Percentiles rank a stretch among this genome's conserved stretches.
phyloP scores from a whole-genome alignment of 352 stramenopile genomes.

The Globisporangium uncinulatum region DNA sequence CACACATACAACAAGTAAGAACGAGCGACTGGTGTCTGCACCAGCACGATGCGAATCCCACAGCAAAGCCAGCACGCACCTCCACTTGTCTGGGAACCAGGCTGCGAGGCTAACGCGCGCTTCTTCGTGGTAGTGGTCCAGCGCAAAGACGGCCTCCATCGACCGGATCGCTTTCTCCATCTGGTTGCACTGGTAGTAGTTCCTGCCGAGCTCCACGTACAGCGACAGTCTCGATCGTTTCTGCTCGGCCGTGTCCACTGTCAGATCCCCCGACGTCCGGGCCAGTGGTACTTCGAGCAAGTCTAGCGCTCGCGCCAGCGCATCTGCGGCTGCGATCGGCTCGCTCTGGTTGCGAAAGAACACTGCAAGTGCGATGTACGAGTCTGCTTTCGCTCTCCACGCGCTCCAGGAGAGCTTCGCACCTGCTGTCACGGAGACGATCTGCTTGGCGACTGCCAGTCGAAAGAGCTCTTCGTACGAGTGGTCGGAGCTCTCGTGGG shows the following conservation, averaged over 20 bases:
- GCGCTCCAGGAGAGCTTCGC: conserved; percentile 21
- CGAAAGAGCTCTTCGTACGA: conserved; percentile 49
- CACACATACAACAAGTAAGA: neutral
- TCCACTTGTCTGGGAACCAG: conserved; percentile 74
- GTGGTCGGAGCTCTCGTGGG: conserved; percentile 26
- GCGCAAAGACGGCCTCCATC: conserved; percentile 60
- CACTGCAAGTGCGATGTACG: conserved; percentile 41
- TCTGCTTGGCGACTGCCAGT: conserved; percentile 2
- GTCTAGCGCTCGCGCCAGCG: conserved; percentile 43
- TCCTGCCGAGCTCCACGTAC: conserved; percentile 51
- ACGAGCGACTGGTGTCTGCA: neutral
- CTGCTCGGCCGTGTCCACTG: conserved; percentile 15
- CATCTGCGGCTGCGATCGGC: conserved; percentile 44
- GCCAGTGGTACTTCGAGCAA: conserved; percentile 25
- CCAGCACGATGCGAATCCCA: neutral
- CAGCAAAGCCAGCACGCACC: conserved; percentile 22
- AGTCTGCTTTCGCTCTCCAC: conserved; percentile 34
- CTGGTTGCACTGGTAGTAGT: conserved; percentile 70
- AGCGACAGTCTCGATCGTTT: conserved; percentile 26
- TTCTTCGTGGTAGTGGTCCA: conserved; percentile 50
- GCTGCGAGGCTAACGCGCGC: conserved; percentile 37
- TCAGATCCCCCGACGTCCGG: neutral
- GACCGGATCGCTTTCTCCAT: conserved; percentile 71
- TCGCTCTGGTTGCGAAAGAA: conserved; percentile 41
- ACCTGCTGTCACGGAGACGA: conserved; percentile 3